A percentile compares a stretch with the other conserved stretches of the same genome.
Evolutionary conservation across 352 stramenopile genomes (phyloP).

Genomic region (Pythium periplocum): DNA sequence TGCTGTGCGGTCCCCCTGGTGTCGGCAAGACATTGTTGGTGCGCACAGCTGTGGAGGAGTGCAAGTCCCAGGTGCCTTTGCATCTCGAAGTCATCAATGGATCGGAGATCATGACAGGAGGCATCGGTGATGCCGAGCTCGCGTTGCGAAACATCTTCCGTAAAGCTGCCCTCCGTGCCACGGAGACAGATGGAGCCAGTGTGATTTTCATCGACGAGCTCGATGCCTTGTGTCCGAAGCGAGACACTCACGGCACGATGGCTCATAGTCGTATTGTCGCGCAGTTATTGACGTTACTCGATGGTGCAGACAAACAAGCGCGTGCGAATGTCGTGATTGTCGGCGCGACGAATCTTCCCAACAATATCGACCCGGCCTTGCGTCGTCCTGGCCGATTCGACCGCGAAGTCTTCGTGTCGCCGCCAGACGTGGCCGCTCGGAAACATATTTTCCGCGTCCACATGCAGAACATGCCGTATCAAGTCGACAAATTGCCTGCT

Average conservation of each 20-base stretch:
- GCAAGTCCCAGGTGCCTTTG: slow-evolving; percentile 36
- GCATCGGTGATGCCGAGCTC: slow-evolving; percentile 62
- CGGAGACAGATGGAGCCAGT: slow-evolving; percentile 25
- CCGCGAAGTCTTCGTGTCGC: slow-evolving; percentile 62
- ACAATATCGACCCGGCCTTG: slow-evolving; percentile 85
- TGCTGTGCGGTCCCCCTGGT: slow-evolving; percentile 71
- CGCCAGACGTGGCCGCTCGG: slow-evolving; percentile 33
- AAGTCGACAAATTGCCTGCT: background rate
- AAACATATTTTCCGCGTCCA: slow-evolving; percentile 66
- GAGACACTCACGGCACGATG: slow-evolving; percentile 50
- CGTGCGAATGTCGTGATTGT: slow-evolving; percentile 92
- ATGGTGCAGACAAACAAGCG: slow-evolving; percentile 75
- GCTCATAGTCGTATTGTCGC: slow-evolving; percentile 86
- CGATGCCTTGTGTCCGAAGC: slow-evolving; percentile 93
- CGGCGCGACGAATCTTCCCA: slow-evolving; percentile 92
- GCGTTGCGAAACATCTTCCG: slow-evolving; percentile 59
- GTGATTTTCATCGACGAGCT: slow-evolving; percentile 97
- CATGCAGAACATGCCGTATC: slow-evolving; percentile 36
- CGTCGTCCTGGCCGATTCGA: slow-evolving; percentile 78
- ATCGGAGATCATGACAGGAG: slow-evolving; percentile 72
- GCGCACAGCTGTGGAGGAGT: slow-evolving; percentile 56
- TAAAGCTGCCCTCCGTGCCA: slow-evolving; percentile 24
- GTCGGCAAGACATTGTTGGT: slow-evolving; percentile 83
- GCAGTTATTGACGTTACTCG: slow-evolving; percentile 94
- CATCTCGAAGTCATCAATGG: slow-evolving; percentile 74